phyloP scores from a whole-genome alignment of 179 eudicot species.

The Sideroxylon spinosum region DNA sequence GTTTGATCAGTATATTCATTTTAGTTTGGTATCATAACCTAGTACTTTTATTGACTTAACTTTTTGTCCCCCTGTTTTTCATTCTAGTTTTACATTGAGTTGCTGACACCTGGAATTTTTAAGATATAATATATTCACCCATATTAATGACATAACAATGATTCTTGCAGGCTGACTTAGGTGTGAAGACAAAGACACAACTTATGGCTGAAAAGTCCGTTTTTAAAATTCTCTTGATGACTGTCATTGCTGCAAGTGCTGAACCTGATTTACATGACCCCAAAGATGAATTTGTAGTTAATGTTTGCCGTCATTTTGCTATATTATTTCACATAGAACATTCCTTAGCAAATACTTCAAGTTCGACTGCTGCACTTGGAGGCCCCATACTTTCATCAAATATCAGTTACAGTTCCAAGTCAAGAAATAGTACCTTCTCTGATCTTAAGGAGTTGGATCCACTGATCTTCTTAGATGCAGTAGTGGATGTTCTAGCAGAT shows the following conservation, averaged over 20 bases:
- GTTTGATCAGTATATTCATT: not conserved
- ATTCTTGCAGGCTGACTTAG: constrained; percentile 75
- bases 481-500: constrained; percentile 95
- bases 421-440: constrained; percentile 48
- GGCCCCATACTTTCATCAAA: constrained; percentile 49
- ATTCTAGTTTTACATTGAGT: constrained; percentile 3
- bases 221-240: constrained; percentile 88
- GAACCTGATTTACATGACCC: constrained; percentile 74
- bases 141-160: not conserved
- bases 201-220: constrained; percentile 97
- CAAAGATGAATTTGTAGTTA: constrained; percentile 72
- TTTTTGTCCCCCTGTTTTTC: not conserved
- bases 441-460: constrained; percentile 94
- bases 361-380: constrained; percentile 43
- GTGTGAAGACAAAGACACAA: constrained; percentile 98
- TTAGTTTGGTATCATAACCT: not conserved
- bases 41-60: not conserved
- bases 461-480: constrained; percentile 83
- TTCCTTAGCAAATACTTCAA: constrained; percentile 39
- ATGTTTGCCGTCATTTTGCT: constrained; percentile 91
- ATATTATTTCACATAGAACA: constrained; percentile 74
- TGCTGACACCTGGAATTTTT: not conserved
- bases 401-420: constrained; percentile 37
- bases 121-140: not conserved
- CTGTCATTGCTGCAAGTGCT: constrained; percentile 83